Evolutionary conservation across 129 eudicot genomes (phyloP).

Genomic region (Lactuca sativa): DNA sequence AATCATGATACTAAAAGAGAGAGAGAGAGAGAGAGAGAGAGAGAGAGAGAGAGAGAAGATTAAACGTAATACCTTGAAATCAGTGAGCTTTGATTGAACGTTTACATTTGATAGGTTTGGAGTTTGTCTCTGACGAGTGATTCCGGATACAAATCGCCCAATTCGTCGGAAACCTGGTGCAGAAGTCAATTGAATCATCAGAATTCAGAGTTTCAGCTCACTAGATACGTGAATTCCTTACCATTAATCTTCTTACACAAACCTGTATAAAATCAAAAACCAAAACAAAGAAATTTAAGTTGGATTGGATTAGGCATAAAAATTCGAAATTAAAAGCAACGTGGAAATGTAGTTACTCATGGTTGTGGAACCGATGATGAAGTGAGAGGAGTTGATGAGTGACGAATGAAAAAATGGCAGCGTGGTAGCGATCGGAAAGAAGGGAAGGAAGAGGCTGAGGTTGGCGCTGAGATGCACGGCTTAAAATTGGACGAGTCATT

Average conservation of each 20-base stretch:
- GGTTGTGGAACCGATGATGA: constrained; percentile 13
- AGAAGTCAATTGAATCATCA: neutral
- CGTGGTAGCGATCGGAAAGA: neutral
- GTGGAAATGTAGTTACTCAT: constrained; percentile 19
- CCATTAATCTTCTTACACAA: constrained; percentile 26
- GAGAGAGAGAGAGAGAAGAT: neutral
- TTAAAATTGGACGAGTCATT: constrained; percentile 17
- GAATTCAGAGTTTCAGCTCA: constrained; percentile 9
- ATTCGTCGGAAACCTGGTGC: constrained; percentile 23
- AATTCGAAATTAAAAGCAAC: neutral
- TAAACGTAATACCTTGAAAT: constrained; percentile 4
- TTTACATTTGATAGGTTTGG: constrained; percentile 7
- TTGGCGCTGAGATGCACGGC: constrained; percentile 9
- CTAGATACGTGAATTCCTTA: constrained; percentile 1
- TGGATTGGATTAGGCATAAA: neutral
- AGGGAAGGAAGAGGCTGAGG: constrained; percentile 6
- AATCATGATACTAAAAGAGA: neutral
- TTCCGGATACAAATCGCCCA: constrained; percentile 21
- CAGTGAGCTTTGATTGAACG: constrained; percentile 3
- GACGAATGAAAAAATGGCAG: neutral
- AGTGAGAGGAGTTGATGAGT: constrained; percentile 2
- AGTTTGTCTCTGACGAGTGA: constrained; percentile 11
- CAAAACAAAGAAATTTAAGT: neutral
- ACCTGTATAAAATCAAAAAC: constrained; percentile 19
- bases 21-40: too few relatives aligned